Evolutionary conservation across 805 yeast species (phyloP), one percentile per base, ranked within the genome.

Genomic region (Citeromyces matritensis): DNA sequence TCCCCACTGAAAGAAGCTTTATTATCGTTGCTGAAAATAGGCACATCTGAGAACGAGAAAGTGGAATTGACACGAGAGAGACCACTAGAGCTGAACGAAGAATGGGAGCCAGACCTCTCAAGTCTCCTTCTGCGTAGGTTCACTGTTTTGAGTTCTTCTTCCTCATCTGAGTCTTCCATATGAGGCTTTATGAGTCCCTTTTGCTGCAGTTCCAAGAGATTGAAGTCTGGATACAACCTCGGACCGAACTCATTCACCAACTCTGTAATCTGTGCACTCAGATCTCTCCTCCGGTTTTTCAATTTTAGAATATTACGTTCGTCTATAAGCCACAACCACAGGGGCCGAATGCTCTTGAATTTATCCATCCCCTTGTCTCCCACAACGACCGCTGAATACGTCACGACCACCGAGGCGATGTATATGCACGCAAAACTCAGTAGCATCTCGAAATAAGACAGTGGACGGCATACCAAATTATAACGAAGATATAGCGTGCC

Each of bases 281-380:
- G 61, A 37, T 64, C 65, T 26, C 58, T 57, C 39, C 97, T 64
- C 31, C 69, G 62, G 17, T 58, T 53, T 42, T 81, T 74, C 41
- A 91, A 58, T 35, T 73, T 67, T 27, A 51, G 49, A 31, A 78
- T 57, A 1, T 74, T 67, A 12, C 65, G 55, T 26, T 79, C 77
- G 15, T 72, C 62, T 8, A 66, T 67, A 12, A 80, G 49, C 3
- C 81, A 70, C 17, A 78, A 50, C 53, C 78, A 79, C 27, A 88
- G 56, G 1, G 97, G 95, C 40, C 85, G 67, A 34, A 88, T 57
- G 3, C 93, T 76, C 48, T 84, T 84, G 49, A 79, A 67, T 30
- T 81, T 64, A 48, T 88, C 97, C 73, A 83, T 66, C 24, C 98
- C 98, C 37, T 75, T 79, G 47, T 91, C 98, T 33, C 98, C 97